phyloP scores from a whole-genome alignment of 176 grass and related monocot genomes.

The Eleusine indica region DNA sequence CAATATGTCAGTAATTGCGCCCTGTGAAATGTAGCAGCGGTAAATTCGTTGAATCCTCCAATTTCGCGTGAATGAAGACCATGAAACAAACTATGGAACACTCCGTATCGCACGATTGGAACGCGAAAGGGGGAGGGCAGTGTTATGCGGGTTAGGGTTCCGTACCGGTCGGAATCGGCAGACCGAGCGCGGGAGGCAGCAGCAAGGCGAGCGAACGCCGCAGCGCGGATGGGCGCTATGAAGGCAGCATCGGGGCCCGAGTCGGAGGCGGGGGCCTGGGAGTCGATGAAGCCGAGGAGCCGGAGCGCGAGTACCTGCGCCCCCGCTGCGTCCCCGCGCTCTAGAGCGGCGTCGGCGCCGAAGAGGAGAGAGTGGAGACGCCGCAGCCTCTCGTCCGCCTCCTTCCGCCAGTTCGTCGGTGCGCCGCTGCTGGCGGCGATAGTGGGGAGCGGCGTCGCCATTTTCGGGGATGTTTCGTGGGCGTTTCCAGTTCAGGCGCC shows the following conservation, averaged over 20 bases:
- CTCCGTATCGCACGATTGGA: neutral
- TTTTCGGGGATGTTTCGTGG: neutral
- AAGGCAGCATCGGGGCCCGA: slow-evolving; percentile 43
- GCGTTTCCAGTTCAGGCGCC: neutral
- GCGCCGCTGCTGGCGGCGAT: neutral
- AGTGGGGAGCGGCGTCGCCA: slow-evolving; percentile 27
- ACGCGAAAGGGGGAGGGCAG: neutral
- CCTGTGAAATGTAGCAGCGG: neutral
- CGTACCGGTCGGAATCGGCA: slow-evolving; percentile 71
- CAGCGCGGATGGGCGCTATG: slow-evolving; percentile 58
- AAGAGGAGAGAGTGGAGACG: slow-evolving; percentile 79
- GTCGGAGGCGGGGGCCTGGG: slow-evolving; percentile 15
- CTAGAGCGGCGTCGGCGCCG: slow-evolving; percentile 70
- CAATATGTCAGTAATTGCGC: neutral
- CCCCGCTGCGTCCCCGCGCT: slow-evolving; percentile 55
- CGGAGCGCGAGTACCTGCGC: slow-evolving; percentile 74
- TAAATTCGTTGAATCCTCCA: neutral
- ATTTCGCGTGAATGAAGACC: too few relatives aligned
- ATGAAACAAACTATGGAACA: neutral
- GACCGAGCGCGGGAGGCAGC: slow-evolving; percentile 53
- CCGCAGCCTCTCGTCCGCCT: slow-evolving; percentile 51
- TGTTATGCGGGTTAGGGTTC: neutral
- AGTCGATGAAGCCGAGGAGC: slow-evolving; percentile 91
- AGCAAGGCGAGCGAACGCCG: slow-evolving; percentile 55
- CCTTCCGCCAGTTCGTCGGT: slow-evolving; percentile 66